phyloP scores from a whole-genome alignment of 2,329 filamentous ascomycete species.

The Microsporum ferrugineum region DNA sequence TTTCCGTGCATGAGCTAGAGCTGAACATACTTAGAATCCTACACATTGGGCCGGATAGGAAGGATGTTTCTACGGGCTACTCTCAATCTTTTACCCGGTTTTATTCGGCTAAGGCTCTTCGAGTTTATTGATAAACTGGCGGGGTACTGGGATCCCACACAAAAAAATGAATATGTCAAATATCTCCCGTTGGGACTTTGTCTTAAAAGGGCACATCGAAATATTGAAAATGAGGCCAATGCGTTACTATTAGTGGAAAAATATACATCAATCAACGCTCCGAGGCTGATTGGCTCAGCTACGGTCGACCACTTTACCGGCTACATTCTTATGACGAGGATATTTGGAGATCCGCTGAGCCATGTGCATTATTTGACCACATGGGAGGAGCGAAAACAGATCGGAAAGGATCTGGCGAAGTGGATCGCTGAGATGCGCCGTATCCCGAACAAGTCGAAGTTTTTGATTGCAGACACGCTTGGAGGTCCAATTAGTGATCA shows the following conservation, averaged over 20 bases:
- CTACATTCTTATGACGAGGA: too few relatives aligned
- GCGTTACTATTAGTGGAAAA: constrained; percentile 11
- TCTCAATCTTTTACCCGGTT: background rate
- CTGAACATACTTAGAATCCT: background rate
- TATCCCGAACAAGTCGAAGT: constrained; percentile 4
- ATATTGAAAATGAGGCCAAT: constrained; percentile 11
- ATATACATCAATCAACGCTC: constrained; percentile 9
- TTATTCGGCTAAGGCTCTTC: background rate
- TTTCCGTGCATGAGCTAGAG: too few relatives aligned
- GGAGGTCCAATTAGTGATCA: constrained; percentile 12
- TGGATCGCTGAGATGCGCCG: too few relatives aligned
- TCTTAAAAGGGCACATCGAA: constrained; percentile 6
- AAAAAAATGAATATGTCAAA: background rate
- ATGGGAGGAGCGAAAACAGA: too few relatives aligned
- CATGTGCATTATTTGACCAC: too few relatives aligned
- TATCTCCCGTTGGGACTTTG: constrained; percentile 12
- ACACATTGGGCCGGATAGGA: background rate
- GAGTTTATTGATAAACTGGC: background rate
- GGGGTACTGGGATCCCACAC: background rate
- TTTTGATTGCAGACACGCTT: constrained; percentile 7
- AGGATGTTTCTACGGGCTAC: background rate
- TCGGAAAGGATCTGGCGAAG: too few relatives aligned
- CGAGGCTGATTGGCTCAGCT: constrained; percentile 6
- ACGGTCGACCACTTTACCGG: background rate
- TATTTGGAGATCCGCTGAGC: too few relatives aligned